Evolutionary conservation across 2,329 filamentous ascomycete genomes (phyloP).

Genomic region (Claviceps sp.): DNA sequence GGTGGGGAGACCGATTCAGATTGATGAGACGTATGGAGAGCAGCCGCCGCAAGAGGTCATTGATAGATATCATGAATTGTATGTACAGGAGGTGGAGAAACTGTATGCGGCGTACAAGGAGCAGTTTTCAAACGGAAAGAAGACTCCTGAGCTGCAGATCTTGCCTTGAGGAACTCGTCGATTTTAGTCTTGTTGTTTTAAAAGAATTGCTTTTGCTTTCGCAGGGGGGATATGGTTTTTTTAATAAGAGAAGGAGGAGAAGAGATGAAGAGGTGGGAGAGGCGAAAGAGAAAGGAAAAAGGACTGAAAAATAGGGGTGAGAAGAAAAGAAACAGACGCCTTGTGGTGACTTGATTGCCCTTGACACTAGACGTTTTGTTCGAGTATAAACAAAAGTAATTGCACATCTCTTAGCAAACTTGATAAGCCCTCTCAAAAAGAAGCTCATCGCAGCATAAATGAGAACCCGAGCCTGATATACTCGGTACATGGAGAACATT

Average conservation of each 20-base stretch:
- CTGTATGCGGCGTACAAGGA: conserved; percentile 72
- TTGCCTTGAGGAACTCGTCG: conserved; percentile 31
- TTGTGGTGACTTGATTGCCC: not conserved
- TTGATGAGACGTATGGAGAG: conserved; percentile 40
- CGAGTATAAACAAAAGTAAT: too few species aligned
- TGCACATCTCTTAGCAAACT: too few species aligned
- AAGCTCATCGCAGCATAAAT: not conserved
- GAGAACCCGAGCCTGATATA: too few species aligned
- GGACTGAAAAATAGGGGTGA: not conserved
- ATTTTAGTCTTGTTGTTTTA: not conserved
- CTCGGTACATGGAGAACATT: too few species aligned
- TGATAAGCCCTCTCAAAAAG: not conserved
- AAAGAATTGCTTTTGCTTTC: not conserved
- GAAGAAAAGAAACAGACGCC: not conserved
- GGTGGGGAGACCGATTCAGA: conserved; percentile 67
- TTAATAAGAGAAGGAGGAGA: not conserved
- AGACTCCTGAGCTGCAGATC: conserved; percentile 54
- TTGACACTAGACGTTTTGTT: too few species aligned
- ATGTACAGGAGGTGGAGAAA: conserved; percentile 60
- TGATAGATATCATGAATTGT: conserved; percentile 64
- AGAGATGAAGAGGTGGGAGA: not conserved
- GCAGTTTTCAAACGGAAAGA: conserved; percentile 49
- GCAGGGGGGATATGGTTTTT: too few species aligned
- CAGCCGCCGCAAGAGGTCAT: conserved; percentile 64
- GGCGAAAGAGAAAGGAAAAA: not conserved